Percentiles rank a stretch among this genome's conserved stretches.
Evolutionary conservation across 768 basidiomycete species (phyloP).

Genomic region (Imleria badia): DNA sequence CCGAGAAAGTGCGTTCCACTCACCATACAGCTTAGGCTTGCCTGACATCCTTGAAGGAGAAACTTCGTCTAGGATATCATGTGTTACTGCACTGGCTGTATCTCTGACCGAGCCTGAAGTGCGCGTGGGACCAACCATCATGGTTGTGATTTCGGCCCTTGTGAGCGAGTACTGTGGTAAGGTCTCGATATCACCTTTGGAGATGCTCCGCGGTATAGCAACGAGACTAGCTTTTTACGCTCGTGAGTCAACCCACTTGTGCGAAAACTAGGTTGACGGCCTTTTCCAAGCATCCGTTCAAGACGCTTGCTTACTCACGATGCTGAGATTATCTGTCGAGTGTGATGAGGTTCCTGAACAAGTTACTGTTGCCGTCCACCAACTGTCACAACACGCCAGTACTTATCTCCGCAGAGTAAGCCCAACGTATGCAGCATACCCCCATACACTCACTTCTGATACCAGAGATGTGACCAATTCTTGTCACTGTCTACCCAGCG

Average conservation of each 20-base stretch:
- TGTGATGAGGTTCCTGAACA: constrained; percentile 54
- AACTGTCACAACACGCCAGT: constrained; percentile 43
- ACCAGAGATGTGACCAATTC: constrained; percentile 73
- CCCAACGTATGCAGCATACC: background rate
- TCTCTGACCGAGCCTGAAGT: constrained; percentile 40
- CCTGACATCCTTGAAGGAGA: constrained; percentile 36
- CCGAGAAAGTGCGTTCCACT: constrained; percentile 43
- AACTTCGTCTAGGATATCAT: constrained; percentile 41
- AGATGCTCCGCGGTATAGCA: constrained; percentile 48
- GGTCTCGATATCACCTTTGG: constrained; percentile 48
- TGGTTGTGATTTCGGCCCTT: constrained; percentile 68
- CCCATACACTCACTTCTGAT: constrained; percentile 5
- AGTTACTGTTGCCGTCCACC: constrained; percentile 42
- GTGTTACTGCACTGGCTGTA: constrained; percentile 45
- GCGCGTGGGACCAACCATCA: constrained; percentile 53
- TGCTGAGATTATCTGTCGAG: constrained; percentile 64
- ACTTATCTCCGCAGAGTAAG: constrained; percentile 60
- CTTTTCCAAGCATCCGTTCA: constrained; percentile 58
- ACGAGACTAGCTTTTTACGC: constrained; percentile 39
- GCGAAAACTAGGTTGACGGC: constrained; percentile 4
- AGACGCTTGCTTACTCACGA: constrained; percentile 68
- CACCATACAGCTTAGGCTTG: background rate
- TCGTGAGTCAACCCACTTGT: constrained; percentile 38
- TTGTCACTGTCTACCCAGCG: constrained; percentile 46
- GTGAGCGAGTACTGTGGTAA: constrained; percentile 59